A percentile compares a stretch with the other conserved stretches of the same genome.
These are phyloP conservation scores for Tympanopsis confertula DNA, from an alignment of 2,329 filamentous ascomycete genomes.

Conservation along the genomic window DNA sequence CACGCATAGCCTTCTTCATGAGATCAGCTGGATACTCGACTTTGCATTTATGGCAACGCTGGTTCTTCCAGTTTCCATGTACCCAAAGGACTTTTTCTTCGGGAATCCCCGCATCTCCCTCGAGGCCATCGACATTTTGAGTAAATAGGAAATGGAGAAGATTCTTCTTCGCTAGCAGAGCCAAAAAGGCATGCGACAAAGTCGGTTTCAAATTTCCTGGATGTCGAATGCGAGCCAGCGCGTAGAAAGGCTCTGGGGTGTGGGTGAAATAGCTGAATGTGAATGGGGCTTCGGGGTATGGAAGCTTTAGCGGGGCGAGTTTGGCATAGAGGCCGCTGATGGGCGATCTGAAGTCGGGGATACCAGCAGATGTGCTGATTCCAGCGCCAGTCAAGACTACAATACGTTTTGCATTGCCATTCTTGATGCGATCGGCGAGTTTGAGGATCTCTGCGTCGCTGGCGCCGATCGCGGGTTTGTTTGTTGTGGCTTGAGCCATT, in stretches of 20 bases:
- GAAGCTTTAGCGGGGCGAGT: conserved; percentile 72
- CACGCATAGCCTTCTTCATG: conserved; percentile 61
- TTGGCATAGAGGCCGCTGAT: conserved; percentile 91
- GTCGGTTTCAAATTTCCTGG: conserved; percentile 84
- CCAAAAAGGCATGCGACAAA: conserved; percentile 79
- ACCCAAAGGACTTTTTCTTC: conserved; percentile 76
- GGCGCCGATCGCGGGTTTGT: too few species aligned
- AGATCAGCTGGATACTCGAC: conserved; percentile 55
- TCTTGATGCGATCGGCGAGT: too few species aligned
- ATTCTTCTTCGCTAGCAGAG: conserved; percentile 67
- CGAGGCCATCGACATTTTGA: conserved; percentile 94
- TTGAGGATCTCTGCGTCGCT: too few species aligned
- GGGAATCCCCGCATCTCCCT: conserved; percentile 75
- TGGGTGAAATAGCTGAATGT: conserved; percentile 79
- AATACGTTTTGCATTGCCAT: too few species aligned
- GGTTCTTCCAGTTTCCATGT: conserved; percentile 85
- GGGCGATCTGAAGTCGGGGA: conserved; percentile 90
- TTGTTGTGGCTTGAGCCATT: too few species aligned
- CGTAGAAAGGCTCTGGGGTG: conserved; percentile 83
- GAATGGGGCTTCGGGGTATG: conserved; percentile 85
- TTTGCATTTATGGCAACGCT: conserved; percentile 85
- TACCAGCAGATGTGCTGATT: conserved; percentile 65
- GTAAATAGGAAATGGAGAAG: conserved; percentile 81
- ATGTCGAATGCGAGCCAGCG: conserved; percentile 81
- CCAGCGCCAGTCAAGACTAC: conserved; percentile 88